phyloP scores from a whole-genome alignment of 2,329 filamentous ascomycete genomes.

The Helotiales sp. region DNA sequence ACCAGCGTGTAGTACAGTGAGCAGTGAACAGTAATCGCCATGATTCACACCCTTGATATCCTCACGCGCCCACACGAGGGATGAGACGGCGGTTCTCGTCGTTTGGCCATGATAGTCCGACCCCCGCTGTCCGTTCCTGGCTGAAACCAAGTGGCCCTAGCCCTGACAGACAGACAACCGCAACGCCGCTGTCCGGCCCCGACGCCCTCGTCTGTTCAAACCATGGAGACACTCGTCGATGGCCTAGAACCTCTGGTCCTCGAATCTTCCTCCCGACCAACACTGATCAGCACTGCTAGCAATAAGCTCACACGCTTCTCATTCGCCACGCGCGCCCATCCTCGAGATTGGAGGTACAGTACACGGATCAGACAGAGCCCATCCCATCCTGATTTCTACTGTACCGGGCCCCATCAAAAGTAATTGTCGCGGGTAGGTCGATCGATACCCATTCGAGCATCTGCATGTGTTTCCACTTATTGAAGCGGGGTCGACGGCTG shows the following conservation, averaged over 20 bases:
- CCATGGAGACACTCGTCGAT: no score
- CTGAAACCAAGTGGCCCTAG: no score
- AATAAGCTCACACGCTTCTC: slow-evolving; percentile 6
- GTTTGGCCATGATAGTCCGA: background rate
- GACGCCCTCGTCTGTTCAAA: no score
- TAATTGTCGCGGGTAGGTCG: slow-evolving; percentile 10
- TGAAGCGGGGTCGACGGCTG: slow-evolving; percentile 6
- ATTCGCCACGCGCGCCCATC: slow-evolving; percentile 12
- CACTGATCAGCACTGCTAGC: slow-evolving; percentile 20
- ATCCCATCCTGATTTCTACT: slow-evolving; percentile 9
- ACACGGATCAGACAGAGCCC: slow-evolving; percentile 6
- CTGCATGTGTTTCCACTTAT: background rate
- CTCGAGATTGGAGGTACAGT: slow-evolving; percentile 1
- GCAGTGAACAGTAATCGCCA: background rate
- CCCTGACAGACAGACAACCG: no score
- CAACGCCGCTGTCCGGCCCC: no score
- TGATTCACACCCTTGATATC: background rate
- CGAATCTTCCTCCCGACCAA: slow-evolving; percentile 13
- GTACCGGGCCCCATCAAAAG: background rate
- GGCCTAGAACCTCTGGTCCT: background rate
- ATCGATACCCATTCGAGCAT: slow-evolving; percentile 15
- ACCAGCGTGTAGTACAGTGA: background rate
- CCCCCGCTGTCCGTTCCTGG: no score
- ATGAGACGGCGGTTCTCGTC: background rate
- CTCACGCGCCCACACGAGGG: background rate